Conservation (phyloP, 2,329 filamentous ascomycete genomes). For the Aplosporella prunicola region DNA sequence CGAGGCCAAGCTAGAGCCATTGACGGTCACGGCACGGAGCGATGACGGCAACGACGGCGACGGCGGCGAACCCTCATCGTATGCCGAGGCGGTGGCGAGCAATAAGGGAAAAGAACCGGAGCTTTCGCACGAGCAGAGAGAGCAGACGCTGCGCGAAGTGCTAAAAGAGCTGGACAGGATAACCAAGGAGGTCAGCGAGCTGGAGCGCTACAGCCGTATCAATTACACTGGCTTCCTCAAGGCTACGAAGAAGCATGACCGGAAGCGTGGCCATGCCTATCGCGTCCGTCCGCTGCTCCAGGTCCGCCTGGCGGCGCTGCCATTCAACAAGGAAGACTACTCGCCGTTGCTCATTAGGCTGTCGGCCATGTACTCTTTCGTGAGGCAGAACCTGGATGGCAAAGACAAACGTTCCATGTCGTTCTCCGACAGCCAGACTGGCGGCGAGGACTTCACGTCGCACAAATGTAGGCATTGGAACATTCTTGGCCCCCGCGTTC, state of each 20-base stretch:
- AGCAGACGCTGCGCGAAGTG: conserved; percentile 56
- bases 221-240: conserved; percentile 98
- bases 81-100: conserved; percentile 25
- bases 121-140: conserved; percentile 32
- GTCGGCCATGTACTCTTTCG: conserved; percentile 91
- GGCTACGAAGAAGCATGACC: conserved; percentile 98
- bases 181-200: conserved; percentile 80
- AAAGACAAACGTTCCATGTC: conserved; percentile 35
- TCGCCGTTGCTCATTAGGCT: conserved; percentile 78
- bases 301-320: conserved; percentile 74
- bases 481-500: background rate
- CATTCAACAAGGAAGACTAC: conserved; percentile 94
- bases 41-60: conserved; percentile 9
- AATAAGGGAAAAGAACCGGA: conserved; percentile 20
- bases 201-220: conserved; percentile 90
- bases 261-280: conserved; percentile 78
- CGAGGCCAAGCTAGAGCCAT: conserved; percentile 53
- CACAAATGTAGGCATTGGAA: conserved; percentile 66
- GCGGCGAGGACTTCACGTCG: conserved; percentile 63
- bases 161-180: conserved; percentile 75
- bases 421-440: conserved; percentile 32
- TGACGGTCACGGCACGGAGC: conserved; percentile 26
- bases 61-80: conserved; percentile 8
- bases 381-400: conserved; percentile 71
- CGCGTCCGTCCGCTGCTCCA: conserved; percentile 86